Evolutionary conservation across 805 yeast species (phyloP).

Genomic region (Brettanomyces naardenensis): DNA sequence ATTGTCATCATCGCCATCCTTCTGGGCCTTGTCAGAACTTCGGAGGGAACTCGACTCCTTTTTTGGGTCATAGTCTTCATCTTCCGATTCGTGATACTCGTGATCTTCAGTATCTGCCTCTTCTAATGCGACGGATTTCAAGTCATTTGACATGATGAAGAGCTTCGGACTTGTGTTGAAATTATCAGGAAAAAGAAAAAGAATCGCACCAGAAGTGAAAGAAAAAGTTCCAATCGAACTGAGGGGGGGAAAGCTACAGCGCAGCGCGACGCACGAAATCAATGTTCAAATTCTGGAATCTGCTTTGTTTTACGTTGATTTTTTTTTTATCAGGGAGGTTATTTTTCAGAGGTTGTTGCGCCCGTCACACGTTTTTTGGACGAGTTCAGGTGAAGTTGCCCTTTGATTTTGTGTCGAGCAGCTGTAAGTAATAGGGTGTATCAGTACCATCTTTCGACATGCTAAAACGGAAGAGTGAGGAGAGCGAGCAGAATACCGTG

Average conservation of each 20-base stretch:
- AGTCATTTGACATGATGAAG: background rate
- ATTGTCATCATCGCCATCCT: constrained; percentile 29
- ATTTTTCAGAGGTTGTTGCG: no score
- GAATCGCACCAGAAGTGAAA: background rate
- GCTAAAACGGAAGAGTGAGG: constrained; percentile 67
- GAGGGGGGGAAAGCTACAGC: background rate
- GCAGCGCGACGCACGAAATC: no score
- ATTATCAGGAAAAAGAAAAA: background rate
- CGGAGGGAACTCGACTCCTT: constrained; percentile 8
- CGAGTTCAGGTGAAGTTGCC: no score
- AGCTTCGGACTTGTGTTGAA: background rate
- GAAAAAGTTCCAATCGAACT: background rate
- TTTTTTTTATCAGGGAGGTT: no score
- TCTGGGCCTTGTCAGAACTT: no score
- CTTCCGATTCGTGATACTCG: constrained; percentile 48
- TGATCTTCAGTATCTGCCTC: constrained; percentile 19
- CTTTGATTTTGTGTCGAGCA: background rate
- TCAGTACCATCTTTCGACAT: constrained; percentile 16
- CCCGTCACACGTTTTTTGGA: no score
- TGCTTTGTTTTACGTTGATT: no score
- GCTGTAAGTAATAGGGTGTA: no score
- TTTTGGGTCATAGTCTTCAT: constrained; percentile 47
- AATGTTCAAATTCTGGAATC: no score
- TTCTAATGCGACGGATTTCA: no score
- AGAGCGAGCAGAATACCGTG: constrained; percentile 40